phyloP scores from a whole-genome alignment of 208 protist species.

The Tetramitus jugosus region DNA sequence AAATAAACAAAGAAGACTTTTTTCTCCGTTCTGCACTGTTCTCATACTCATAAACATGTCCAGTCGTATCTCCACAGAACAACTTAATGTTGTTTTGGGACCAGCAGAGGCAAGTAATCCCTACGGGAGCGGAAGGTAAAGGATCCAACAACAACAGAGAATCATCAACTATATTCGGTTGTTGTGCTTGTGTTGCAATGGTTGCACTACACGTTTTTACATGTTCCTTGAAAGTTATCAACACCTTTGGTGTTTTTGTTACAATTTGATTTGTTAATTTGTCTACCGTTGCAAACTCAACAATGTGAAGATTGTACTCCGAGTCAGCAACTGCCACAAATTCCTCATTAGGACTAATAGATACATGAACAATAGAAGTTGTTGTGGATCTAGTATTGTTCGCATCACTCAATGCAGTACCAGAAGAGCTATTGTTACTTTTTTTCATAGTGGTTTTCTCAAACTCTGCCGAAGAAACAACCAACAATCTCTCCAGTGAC shows the following conservation, averaged over 20 bases:
- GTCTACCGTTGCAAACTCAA: not conserved
- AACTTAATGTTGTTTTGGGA: not conserved
- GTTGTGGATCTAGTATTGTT: too few species aligned
- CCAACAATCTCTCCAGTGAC: not conserved
- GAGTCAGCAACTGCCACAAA: not conserved
- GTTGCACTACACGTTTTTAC: not conserved
- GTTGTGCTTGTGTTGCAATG: too few species aligned
- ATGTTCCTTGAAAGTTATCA: not conserved
- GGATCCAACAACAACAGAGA: too few species aligned
- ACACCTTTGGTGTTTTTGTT: not conserved
- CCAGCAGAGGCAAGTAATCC: not conserved
- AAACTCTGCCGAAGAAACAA: not conserved
- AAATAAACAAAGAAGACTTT: not conserved
- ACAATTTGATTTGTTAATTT: not conserved
- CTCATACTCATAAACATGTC: not conserved
- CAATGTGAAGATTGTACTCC: not conserved
- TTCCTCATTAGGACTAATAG: not conserved
- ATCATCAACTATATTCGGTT: too few species aligned
- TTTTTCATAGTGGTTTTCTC: too few species aligned
- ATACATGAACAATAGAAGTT: not conserved
- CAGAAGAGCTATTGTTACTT: too few species aligned
- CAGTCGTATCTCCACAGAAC: not conserved
- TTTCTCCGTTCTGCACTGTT: too few species aligned
- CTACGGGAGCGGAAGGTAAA: too few species aligned
- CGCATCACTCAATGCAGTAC: too few species aligned